Base-by-base conservation (phyloP, 495 filamentous ascomycete genomes). In the Penicillium goetzii region DNA sequence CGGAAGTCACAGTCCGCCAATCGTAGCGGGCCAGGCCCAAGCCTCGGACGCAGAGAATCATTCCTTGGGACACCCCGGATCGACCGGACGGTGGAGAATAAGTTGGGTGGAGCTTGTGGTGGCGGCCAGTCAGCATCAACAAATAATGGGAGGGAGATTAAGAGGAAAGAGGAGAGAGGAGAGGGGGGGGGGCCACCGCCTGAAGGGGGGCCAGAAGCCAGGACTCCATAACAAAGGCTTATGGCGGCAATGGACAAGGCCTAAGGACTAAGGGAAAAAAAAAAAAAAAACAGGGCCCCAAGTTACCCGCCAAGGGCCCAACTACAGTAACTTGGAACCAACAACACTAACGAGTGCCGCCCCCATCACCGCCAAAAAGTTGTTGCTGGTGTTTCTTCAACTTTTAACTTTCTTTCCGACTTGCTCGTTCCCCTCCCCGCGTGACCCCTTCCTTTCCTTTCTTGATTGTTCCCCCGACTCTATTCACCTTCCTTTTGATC, bases 1-100 rank as follows among this genome's bases (percentile, higher is more conserved):
- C 68, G 70, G 70, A 71, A 58, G 23, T 68, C 17, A 33, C 30
- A 63, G 41, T 53, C 70, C 65, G 33, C 70, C 68, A 72, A 72
- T 72, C 25, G 51, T 11, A 58, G 21, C 9, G 3, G 26, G 19
- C 19, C 19, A 26, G n/a, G 30, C 19, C 19, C 32, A 23, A 10
- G 52, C 52, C 52, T 30, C 32, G 30, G 52, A 55, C 10, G 19
- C 52, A 33, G 17, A 6, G 30, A 9, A 55, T 9, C 12, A 53
- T n/a, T 34, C 34, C 21, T 17, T 19, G 32, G 23, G 57, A 23
- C 28, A 72, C 68, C 70, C 70, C 70, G 63, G 70, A 72, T 72
- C 70, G 70, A 66, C 68, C 61, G 67, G 67, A 68, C 60, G 14
- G 69, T 70, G 67, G 68, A 68, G 65, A 55, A 33, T 23, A 36